Evolutionary conservation across 164 flowering plant species (phyloP).

Genomic region (Hamamelis virginiana): DNA sequence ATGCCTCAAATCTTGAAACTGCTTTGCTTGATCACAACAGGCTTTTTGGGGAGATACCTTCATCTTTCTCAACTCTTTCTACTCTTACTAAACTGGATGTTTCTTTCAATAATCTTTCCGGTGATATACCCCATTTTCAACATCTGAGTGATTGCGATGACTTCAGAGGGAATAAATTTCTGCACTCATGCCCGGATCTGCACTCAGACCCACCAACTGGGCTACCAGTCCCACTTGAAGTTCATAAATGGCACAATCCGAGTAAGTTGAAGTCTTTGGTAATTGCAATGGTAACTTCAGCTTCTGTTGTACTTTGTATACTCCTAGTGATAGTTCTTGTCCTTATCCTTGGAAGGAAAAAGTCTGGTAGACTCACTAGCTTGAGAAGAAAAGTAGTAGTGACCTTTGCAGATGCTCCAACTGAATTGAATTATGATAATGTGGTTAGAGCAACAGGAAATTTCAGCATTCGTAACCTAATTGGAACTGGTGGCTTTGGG

Average conservation of each 20-base stretch:
- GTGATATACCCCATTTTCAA: slow-evolving; percentile 51
- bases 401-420: slow-evolving; percentile 55
- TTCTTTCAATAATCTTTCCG: slow-evolving; percentile 74
- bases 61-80: slow-evolving; percentile 45
- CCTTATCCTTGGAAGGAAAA: slow-evolving; percentile 36
- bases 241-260: slow-evolving; percentile 14
- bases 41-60: slow-evolving; percentile 60
- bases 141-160: slow-evolving; percentile 33
- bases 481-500: slow-evolving; percentile 83
- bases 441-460: slow-evolving; percentile 68
- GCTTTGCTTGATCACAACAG: slow-evolving; percentile 55
- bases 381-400: slow-evolving; percentile 47
- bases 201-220: slow-evolving; percentile 24
- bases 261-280: slow-evolving; percentile 30
- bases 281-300: slow-evolving; percentile 37
- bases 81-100: slow-evolving; percentile 46
- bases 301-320: slow-evolving; percentile 33
- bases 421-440: slow-evolving; percentile 54
- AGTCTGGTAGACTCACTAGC: slow-evolving; percentile 32
- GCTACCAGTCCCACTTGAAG: slow-evolving; percentile 33
- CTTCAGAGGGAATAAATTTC: slow-evolving; percentile 47
- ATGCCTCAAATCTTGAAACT: slow-evolving; percentile 40
- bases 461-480: slow-evolving; percentile 59
- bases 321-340: slow-evolving; percentile 30
- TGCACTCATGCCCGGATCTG: slow-evolving; percentile 41